Evolutionary conservation across 1,284 basidiomycete species (phyloP).

Genomic region (Fistulinella cinereoalba): DNA sequence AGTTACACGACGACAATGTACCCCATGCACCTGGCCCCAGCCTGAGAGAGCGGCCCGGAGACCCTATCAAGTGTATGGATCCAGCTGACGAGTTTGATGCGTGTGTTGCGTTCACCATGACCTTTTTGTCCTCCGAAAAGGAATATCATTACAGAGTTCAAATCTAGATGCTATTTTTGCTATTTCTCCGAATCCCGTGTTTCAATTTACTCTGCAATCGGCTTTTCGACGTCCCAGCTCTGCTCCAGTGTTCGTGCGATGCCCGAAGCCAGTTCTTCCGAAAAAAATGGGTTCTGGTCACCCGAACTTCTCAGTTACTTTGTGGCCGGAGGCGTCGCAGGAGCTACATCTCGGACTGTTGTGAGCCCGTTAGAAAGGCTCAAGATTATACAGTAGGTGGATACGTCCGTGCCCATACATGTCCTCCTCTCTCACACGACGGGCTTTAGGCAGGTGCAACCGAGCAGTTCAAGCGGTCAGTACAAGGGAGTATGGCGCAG

Average conservation of each 20-base stretch:
- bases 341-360: slow-evolving; percentile 84
- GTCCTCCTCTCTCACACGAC: slow-evolving; percentile 1
- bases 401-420: slow-evolving; percentile 1
- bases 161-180: slow-evolving; percentile 8
- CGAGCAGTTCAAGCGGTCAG: slow-evolving; percentile 54
- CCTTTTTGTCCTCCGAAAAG: too few relatives aligned
- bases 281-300: slow-evolving; percentile 32
- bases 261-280: slow-evolving; percentile 18
- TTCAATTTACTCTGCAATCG: not conserved
- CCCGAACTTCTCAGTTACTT: slow-evolving; percentile 40
- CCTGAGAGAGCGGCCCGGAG: too few relatives aligned
- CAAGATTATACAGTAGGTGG: slow-evolving; percentile 90
- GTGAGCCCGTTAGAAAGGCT: slow-evolving; percentile 89
- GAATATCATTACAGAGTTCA: too few relatives aligned
- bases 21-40: too few relatives aligned
- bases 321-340: slow-evolving; percentile 78
- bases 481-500: slow-evolving; percentile 84
- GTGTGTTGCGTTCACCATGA: not conserved
- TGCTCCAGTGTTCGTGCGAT: slow-evolving; percentile 13
- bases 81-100: too few relatives aligned
- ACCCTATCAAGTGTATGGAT: too few relatives aligned
- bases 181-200: slow-evolving; percentile 20
- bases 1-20: too few relatives aligned
- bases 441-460: slow-evolving; percentile 72
- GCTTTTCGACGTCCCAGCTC: not conserved